A percentile compares a stretch with the other conserved stretches of the same genome.
These are phyloP conservation scores for Ceratobasidium sp. DNA, from an alignment of 1,284 basidiomycete genomes.

Conservation along the genomic window DNA sequence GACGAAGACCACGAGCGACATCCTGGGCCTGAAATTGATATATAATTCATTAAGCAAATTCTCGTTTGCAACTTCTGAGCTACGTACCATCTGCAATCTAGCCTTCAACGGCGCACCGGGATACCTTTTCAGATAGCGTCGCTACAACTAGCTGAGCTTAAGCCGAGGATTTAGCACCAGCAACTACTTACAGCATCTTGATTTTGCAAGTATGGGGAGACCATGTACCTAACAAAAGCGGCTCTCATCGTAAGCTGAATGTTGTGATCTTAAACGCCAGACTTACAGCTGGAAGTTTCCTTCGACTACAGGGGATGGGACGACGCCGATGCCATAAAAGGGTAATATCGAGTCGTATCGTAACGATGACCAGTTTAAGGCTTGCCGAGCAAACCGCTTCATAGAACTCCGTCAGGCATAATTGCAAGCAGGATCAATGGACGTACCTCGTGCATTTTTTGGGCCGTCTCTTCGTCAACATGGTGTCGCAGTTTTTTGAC, in stretches of 20 bases:
- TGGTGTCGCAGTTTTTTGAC: conserved; percentile 31
- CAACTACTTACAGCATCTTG: conserved; percentile 13
- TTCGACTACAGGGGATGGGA: not conserved
- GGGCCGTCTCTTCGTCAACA: conserved; percentile 12
- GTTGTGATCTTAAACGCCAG: not conserved
- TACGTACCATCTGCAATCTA: conserved; percentile 31
- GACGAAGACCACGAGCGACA: conserved; percentile 28
- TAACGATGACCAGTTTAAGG: conserved; percentile 27
- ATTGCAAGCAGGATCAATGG: not conserved
- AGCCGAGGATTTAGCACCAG: not conserved
- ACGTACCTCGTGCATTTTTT: not conserved
- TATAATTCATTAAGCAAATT: not conserved
- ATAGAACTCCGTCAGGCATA: not conserved
- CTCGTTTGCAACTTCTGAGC: not conserved
- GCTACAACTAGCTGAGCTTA: not conserved
- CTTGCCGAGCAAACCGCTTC: conserved; percentile 31
- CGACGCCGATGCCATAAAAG: conserved; percentile 25
- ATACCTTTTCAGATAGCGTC: conserved; percentile 22
- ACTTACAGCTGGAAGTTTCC: conserved; percentile 25
- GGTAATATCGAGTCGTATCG: conserved; percentile 29
- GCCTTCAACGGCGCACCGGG: not conserved
- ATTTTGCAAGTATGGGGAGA: conserved; percentile 25
- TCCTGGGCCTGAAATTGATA: not conserved
- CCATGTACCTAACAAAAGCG: conserved; percentile 8
- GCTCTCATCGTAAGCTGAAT: not conserved